Base-by-base conservation (phyloP, 768 basidiomycete species). In the Boletus vinaceobasis region DNA sequence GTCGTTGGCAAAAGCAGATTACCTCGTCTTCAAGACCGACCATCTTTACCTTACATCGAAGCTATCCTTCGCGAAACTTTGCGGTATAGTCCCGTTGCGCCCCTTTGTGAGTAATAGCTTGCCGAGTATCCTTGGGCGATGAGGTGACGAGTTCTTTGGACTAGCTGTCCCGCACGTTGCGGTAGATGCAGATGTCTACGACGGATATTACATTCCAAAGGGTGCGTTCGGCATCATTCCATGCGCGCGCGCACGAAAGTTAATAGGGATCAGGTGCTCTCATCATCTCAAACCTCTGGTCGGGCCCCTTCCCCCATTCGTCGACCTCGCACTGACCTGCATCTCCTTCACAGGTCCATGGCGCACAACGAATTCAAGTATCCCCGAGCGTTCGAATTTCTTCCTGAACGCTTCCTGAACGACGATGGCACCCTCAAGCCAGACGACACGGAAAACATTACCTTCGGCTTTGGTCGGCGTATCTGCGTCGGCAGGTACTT, bases 201-300 rank as follows among this genome's bases (percentile, higher is more conserved):
- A 69, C 23, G 73, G 75, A 13, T 78, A 79, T 55, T 64, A 77
- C 9, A 85, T 85, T 44, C 83, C 82, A 8, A 73, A 74, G 51
- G 56, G 53, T 51, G 33, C 26, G 43, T 60, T 43, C 14, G n/a
- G 31, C 36, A 36, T 17, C 15, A 7, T 36, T 26, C 42, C 26
- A 7, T 39, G 21, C 14, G 11, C 29, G n/a, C 8, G n/a, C 32
- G 27, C 35, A 23, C 21, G 14, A 13, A 23, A 3, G 31, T 42
- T 48, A 9, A 48, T 7, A 3, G 13, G 21, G 13, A 19, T 26
- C 29, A 59, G 59, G 59, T 9, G 27, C 53, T 21, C 26, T 61
- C 11, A 29, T 61, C 38, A 4, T 57, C 15, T 48, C 51, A 3
- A 61, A 61, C 21, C 48, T 61, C 10, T 61, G 60, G 59, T 60